A percentile compares a stretch with the other conserved stretches of the same genome.
phyloP scores from a whole-genome alignment of 2,329 filamentous ascomycete genomes.

The Cercospora beticola region DNA sequence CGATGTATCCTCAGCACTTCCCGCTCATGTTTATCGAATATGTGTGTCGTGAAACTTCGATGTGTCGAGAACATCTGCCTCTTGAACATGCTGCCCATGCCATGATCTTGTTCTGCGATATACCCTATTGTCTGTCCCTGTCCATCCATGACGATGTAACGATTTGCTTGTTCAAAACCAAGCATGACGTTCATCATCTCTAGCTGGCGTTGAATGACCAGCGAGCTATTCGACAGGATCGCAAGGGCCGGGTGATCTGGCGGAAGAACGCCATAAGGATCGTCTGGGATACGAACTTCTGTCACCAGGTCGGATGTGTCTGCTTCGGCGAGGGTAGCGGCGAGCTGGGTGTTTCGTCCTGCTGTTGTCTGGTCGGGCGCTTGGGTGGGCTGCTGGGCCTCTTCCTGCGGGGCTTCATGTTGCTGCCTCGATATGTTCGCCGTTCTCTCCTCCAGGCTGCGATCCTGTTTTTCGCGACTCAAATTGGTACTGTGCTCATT shows the following conservation, averaged over 20 bases:
- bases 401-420: background rate
- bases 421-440: slow-evolving; percentile 1
- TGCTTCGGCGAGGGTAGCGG: slow-evolving; percentile 48
- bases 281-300: slow-evolving; percentile 62
- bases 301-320: slow-evolving; percentile 54
- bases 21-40: slow-evolving; percentile 61
- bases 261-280: slow-evolving; percentile 59
- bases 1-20: slow-evolving; percentile 63
- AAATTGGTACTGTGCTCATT: background rate
- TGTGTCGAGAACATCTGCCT: slow-evolving; percentile 63
- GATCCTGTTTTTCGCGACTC: background rate
- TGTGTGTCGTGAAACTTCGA: slow-evolving; percentile 63
- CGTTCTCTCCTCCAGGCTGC: background rate
- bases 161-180: slow-evolving; percentile 66
- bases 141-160: slow-evolving; percentile 65
- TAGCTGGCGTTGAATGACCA: slow-evolving; percentile 63
- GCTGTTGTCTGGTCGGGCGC: slow-evolving; percentile 32
- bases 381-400: slow-evolving; percentile 11
- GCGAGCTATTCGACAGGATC: slow-evolving; percentile 60
- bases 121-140: slow-evolving; percentile 63
- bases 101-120: slow-evolving; percentile 63
- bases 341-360: slow-evolving; percentile 40
- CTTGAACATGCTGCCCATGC: slow-evolving; percentile 56
- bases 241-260: slow-evolving; percentile 57
- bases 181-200: slow-evolving; percentile 67